Evolutionary conservation across 1,284 basidiomycete genomes (phyloP).

Genomic region (Chondrostereum purpureum): DNA sequence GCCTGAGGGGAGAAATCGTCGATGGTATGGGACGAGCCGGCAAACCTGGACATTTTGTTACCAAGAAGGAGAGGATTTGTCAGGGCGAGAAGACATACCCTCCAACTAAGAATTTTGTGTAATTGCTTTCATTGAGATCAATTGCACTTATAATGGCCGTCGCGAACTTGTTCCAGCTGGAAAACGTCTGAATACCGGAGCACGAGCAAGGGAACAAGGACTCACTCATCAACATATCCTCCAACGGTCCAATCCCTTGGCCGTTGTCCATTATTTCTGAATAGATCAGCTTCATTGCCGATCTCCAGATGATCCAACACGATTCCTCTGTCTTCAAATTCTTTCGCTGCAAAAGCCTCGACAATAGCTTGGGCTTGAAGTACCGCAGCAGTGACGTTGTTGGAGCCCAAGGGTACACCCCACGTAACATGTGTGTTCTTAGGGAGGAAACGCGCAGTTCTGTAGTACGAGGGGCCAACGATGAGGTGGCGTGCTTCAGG

Average conservation of each 20-base stretch:
- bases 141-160: conserved; percentile 25
- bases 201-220: conserved; percentile 8
- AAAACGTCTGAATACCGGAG: not conserved
- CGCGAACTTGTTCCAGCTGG: conserved; percentile 34
- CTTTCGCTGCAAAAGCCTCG: conserved; percentile 40
- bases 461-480: conserved; percentile 38
- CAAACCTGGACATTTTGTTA: conserved; percentile 27
- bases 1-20: conserved; percentile 51
- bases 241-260: conserved; percentile 34
- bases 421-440: conserved; percentile 60
- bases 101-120: conserved; percentile 42
- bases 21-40: conserved; percentile 35
- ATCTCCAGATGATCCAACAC: conserved; percentile 50
- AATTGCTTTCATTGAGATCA: conserved; percentile 17
- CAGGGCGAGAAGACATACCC: conserved; percentile 17
- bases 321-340: conserved; percentile 37
- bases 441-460: conserved; percentile 16
- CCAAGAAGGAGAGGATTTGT: not conserved
- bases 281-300: conserved; percentile 62
- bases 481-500: conserved; percentile 54
- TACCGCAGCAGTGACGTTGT: conserved; percentile 49
- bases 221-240: conserved; percentile 48
- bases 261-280: conserved; percentile 42
- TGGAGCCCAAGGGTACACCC: conserved; percentile 56
- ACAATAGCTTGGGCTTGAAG: conserved; percentile 50